Evolutionary conservation across 352 stramenopile species (phyloP).

Genomic region (Globisporangium megalacanthum): DNA sequence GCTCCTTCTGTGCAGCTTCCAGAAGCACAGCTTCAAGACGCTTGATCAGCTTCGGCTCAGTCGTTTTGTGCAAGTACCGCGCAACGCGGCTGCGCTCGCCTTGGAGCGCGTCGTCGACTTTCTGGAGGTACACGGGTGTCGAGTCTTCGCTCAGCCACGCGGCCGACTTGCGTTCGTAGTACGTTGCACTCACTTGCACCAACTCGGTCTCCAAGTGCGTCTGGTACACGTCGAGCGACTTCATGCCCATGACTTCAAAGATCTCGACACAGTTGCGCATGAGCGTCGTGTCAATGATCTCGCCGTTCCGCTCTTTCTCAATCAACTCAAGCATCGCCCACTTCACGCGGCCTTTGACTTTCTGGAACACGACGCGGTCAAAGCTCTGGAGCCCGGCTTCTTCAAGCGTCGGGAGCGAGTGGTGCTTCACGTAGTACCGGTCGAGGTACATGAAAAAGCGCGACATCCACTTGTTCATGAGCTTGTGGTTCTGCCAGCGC

Average conservation of each 20-base stretch:
- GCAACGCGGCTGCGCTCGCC: constrained; percentile 85
- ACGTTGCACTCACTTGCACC: constrained; percentile 88
- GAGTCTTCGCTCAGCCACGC: constrained; percentile 97
- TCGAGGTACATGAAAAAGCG: constrained; percentile 99
- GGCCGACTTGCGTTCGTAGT: constrained; percentile 96
- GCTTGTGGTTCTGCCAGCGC: constrained; percentile 98
- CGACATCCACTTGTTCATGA: constrained; percentile 99
- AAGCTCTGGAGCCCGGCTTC: constrained; percentile 88
- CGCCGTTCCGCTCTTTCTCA: constrained; percentile 96
- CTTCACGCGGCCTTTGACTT: constrained; percentile 77
- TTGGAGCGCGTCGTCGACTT: constrained; percentile 84
- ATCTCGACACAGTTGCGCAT: constrained; percentile 97
- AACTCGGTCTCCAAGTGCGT: constrained; percentile 94
- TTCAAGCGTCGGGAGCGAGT: constrained; percentile 94
- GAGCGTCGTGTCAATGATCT: constrained; percentile 97
- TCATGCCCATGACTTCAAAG: constrained; percentile 98
- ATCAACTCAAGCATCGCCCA: constrained; percentile 95
- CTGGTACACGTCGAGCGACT: constrained; percentile 95
- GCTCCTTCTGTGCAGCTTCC: constrained; percentile 91
- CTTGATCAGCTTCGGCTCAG: constrained; percentile 94
- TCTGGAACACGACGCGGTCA: constrained; percentile 78
- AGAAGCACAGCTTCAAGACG: constrained; percentile 94
- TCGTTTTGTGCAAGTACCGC: constrained; percentile 96
- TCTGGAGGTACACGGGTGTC: constrained; percentile 97
- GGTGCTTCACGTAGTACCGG: constrained; percentile 96